These are phyloP conservation scores for Fusarium subtropicale DNA, from an alignment of 2,329 filamentous ascomycete genomes.

Conservation along the genomic window DNA sequence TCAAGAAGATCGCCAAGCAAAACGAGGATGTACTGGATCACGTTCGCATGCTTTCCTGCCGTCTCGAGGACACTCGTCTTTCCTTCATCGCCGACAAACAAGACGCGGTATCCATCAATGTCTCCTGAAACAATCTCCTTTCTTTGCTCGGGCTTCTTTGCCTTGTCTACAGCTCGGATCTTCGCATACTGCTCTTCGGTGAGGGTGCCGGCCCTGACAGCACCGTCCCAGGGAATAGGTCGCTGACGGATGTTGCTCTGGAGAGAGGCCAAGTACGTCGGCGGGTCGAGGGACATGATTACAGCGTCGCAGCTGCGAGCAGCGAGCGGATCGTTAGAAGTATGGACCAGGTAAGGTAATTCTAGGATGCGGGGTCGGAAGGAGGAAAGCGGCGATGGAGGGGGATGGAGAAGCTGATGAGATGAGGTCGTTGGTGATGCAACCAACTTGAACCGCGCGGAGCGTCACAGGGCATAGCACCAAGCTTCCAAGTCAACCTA, in stretches of 20 bases:
- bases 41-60: constrained; percentile 86
- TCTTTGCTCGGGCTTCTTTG: constrained; percentile 85
- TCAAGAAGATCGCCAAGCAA: constrained; percentile 88
- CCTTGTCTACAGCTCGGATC: constrained; percentile 97
- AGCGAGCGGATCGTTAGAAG: constrained; percentile 28
- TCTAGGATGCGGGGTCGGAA: constrained; percentile 13
- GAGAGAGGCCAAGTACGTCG: constrained; percentile 84
- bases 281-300: constrained; percentile 89
- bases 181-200: constrained; percentile 93
- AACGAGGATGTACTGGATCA: constrained; percentile 95
- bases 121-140: constrained; percentile 84
- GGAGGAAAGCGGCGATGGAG: constrained; percentile 14
- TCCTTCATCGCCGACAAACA: constrained; percentile 83
- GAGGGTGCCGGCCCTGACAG: constrained; percentile 91
- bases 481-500: constrained; percentile 35
- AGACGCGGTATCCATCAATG: constrained; percentile 79
- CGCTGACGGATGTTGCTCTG: constrained; percentile 97
- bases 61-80: constrained; percentile 80
- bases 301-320: constrained; percentile 47
- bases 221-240: constrained; percentile 97
- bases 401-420: constrained; percentile 36
- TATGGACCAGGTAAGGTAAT: constrained; percentile 20
- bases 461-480: constrained; percentile 42
- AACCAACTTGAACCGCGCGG: constrained; percentile 44
- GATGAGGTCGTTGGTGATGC: constrained; percentile 49